Base-by-base conservation (phyloP, 371 early-diverging fungal genomes). In the Mucor piriformis region DNA sequence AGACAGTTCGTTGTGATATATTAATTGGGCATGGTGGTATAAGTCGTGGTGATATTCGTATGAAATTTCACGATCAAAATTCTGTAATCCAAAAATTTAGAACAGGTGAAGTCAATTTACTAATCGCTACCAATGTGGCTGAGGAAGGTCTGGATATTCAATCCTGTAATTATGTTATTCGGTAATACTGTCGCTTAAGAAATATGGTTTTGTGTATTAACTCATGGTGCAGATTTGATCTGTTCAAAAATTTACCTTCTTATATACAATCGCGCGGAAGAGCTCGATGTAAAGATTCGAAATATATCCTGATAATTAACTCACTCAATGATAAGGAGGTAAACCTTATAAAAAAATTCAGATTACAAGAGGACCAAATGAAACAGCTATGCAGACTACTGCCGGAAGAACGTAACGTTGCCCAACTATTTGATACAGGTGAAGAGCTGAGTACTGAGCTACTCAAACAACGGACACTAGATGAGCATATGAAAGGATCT, bases 141-240 rank as follows among this genome's bases (percentile, higher is more conserved):
- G 97, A 98, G 63, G 96, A 99, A 74, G 99, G 99, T 5, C 73
- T 99, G 4, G 99, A 99, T 73, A 94, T 99, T 53, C 91, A 90
- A 57, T 87, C 93, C 0, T 97, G 98, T 72, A 96, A 93, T 52
- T 69, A 95, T 35, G 97, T 99, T n/a, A 84, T 99, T 20, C 23
- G 46, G 42, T 42, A 42, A 42, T 13, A 37, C n/a, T 37, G 15
- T n/a, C 18, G 6, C 6, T 16, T 16, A 40, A 16, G 16, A 16
- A 16, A n/a, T 16, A 2, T 16, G 18, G 16, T 16, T 1, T 16
- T 16, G 15, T n/a, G 3, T n/a, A n/a, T 40, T 16, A 16, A n/a
- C 6, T 16, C 6, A 16, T 40, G 38, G 11, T 38, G n/a, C 15
- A 79, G 91, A 46, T 96, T 95, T 70, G 95, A 95, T 44, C 84